phyloP scores from a whole-genome alignment of 2,329 filamentous ascomycete genomes.

The Penicillium sp. region DNA sequence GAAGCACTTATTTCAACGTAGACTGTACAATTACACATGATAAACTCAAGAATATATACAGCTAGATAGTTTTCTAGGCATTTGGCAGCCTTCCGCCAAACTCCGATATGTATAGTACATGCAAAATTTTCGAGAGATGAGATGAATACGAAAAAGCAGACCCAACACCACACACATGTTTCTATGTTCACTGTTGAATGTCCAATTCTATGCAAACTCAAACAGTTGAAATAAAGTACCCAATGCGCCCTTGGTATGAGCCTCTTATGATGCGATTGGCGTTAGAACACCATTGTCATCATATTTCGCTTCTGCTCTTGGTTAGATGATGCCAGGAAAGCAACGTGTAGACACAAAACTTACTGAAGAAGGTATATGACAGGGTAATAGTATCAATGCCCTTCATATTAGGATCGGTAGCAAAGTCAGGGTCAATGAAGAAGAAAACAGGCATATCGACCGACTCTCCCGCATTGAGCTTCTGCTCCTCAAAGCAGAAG shows the following conservation, averaged over 20 bases:
- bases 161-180: background rate
- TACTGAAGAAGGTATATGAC: constrained; percentile 98
- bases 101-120: constrained; percentile 20
- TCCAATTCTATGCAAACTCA: background rate
- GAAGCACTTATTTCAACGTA: background rate
- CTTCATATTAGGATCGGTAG: constrained; percentile 88
- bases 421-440: constrained; percentile 93
- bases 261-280: constrained; percentile 46
- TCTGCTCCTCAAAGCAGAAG: constrained; percentile 97
- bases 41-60: constrained; percentile 1
- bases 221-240: background rate
- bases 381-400: constrained; percentile 92
- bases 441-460: constrained; percentile 99
- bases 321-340: constrained; percentile 23
- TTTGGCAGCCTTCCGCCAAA: background rate
- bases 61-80: constrained; percentile 1
- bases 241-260: background rate
- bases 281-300: constrained; percentile 73
- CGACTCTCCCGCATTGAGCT: constrained; percentile 89
- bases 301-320: constrained; percentile 69
- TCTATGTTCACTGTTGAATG: background rate
- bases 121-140: constrained; percentile 17
- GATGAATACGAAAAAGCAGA: constrained; percentile 1
- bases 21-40: background rate
- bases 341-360: constrained; percentile 34